Percentiles rank a stretch among this genome's conserved stretches.
phyloP scores from a whole-genome alignment of 2,329 filamentous ascomycete species.

The Trichoderma arundinaceum region DNA sequence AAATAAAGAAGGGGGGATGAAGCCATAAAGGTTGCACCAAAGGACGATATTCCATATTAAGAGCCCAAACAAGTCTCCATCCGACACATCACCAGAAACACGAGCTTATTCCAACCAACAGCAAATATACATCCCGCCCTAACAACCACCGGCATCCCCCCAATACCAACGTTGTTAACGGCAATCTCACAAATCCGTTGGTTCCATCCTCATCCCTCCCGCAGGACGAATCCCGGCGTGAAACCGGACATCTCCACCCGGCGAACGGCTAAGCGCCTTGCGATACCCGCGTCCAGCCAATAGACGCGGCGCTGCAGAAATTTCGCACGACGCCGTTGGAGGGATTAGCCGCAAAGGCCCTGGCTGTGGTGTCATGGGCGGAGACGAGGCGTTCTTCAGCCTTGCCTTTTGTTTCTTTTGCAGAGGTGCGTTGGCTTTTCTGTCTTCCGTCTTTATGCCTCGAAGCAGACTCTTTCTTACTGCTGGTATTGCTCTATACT shows the following conservation, averaged over 20 bases:
- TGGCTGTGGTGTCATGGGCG: not conserved
- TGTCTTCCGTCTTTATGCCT: too few species aligned
- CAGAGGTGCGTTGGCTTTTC: too few species aligned
- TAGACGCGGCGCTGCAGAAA: not conserved
- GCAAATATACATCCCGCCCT: not conserved
- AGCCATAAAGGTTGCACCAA: not conserved
- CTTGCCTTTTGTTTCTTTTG: too few species aligned
- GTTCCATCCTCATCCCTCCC: not conserved
- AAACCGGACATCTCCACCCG: constrained; percentile 16
- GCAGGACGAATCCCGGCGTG: not conserved
- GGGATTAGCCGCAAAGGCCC: not conserved
- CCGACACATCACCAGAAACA: not conserved
- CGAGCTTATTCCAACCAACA: constrained; percentile 10
- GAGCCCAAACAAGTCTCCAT: not conserved
- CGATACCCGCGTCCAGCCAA: not conserved
- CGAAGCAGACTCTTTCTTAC: too few species aligned
- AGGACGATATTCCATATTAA: not conserved
- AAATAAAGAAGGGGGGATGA: not conserved
- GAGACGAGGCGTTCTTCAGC: too few species aligned
- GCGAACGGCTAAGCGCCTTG: constrained; percentile 7
- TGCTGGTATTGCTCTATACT: too few species aligned
- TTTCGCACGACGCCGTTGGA: not conserved
- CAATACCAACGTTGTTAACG: not conserved
- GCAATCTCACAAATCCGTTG: not conserved
- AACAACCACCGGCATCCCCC: not conserved